Conservation (phyloP, 2,329 filamentous ascomycete species). For the Hypoxylon rubiginosum region DNA sequence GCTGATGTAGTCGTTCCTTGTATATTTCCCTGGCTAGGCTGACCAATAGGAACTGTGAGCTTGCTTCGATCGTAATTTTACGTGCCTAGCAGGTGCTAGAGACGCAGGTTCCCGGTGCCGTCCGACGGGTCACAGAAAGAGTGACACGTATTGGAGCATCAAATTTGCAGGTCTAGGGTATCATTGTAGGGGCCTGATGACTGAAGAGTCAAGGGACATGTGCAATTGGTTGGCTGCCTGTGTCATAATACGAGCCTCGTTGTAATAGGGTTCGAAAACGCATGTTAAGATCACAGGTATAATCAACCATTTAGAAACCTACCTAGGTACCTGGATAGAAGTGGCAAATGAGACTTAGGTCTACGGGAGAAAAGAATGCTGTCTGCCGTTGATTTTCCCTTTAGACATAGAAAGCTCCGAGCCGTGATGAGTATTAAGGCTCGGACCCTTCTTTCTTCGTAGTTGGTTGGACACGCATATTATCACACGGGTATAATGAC, state of each 20-base stretch:
- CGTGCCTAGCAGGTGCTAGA: slow-evolving; percentile 42
- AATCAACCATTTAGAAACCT: not conserved
- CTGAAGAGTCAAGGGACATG: not conserved
- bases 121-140: slow-evolving; percentile 40
- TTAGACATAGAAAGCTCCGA: slow-evolving; percentile 38
- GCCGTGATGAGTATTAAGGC: slow-evolving; percentile 13
- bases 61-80: slow-evolving; percentile 39
- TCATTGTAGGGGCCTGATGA: slow-evolving; percentile 7
- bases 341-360: not conserved
- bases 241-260: not conserved
- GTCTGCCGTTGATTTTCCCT: slow-evolving; percentile 32
- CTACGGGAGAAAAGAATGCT: slow-evolving; percentile 31
- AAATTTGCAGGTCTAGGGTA: slow-evolving; percentile 5
- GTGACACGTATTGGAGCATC: slow-evolving; percentile 33
- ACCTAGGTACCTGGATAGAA: not conserved
- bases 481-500: slow-evolving; percentile 33
- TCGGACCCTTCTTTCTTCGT: slow-evolving; percentile 7
- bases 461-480: slow-evolving; percentile 11
- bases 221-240: not conserved
- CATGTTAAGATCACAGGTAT: not conserved
- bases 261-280: not conserved
- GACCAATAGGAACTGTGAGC: slow-evolving; percentile 12
- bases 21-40: not conserved
- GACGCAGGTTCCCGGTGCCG: slow-evolving; percentile 42
- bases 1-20: slow-evolving; percentile 9